A percentile compares a stretch with the other conserved stretches of the same genome.
phyloP scores from a whole-genome alignment of 768 basidiomycete genomes.

The Auricularia auricula-judae region DNA sequence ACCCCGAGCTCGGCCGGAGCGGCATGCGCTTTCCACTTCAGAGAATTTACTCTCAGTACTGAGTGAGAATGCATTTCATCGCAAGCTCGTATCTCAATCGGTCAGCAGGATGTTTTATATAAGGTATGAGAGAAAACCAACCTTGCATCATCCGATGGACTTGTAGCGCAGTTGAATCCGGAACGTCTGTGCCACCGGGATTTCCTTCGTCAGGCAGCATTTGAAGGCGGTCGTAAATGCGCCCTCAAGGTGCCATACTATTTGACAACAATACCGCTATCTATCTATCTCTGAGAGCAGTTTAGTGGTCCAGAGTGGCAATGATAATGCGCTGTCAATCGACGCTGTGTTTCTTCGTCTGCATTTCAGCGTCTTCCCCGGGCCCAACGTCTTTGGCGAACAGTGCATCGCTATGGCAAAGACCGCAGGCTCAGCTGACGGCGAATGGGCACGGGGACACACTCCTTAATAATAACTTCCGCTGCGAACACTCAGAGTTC shows the following conservation, averaged over 20 bases:
- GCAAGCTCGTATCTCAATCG: too few species aligned
- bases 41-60: too few species aligned
- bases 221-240: conserved; percentile 17
- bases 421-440: neutral
- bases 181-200: too few species aligned
- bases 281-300: conserved; percentile 35
- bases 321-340: conserved; percentile 58
- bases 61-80: too few species aligned
- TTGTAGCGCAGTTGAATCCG: too few species aligned
- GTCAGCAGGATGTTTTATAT: too few species aligned
- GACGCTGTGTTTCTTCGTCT: conserved; percentile 54
- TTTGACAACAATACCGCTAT: conserved; percentile 34
- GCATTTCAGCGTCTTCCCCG: conserved; percentile 60
- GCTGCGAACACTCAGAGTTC: neutral
- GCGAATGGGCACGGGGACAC: neutral
- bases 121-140: too few species aligned
- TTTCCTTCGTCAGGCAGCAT: too few species aligned
- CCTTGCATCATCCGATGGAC: too few species aligned
- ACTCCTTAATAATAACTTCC: neutral
- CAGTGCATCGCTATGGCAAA: conserved; percentile 51
- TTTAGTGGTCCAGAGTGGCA: conserved; percentile 58
- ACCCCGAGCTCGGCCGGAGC: too few species aligned
- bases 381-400: conserved; percentile 69
- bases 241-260: conserved; percentile 61
- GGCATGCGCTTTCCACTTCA: too few species aligned